phyloP scores from a whole-genome alignment of 108 stramenopile species.

The Nannochloropsis gaditana region DNA sequence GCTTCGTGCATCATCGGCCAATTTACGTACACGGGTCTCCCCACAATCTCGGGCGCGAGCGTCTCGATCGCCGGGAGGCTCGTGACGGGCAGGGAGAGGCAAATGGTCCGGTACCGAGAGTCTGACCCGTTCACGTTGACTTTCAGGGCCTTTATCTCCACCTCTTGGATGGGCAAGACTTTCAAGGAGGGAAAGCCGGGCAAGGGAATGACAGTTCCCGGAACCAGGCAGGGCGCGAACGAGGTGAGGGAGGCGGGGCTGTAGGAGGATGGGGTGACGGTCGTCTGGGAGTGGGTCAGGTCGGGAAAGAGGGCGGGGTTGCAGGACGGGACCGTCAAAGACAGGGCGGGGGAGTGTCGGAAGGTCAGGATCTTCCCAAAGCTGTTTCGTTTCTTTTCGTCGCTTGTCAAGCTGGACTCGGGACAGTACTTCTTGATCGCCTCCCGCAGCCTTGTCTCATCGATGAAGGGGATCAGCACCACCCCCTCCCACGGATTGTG shows the following conservation, averaged over 20 bases:
- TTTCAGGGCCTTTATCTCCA: conserved; percentile 61
- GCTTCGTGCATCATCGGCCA: conserved; percentile 99
- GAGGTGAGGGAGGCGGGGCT: conserved; percentile 21
- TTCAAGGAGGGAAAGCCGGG: conserved; percentile 86
- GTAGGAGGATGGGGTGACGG: conserved; percentile 34
- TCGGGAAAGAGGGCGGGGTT: background rate
- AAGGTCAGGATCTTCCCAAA: background rate
- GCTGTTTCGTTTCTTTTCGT: conserved; percentile 58
- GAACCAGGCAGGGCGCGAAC: conserved; percentile 50
- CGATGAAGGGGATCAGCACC: conserved; percentile 46
- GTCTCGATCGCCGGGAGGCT: conserved; percentile 20
- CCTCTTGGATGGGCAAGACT: conserved; percentile 68
- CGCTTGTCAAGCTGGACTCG: conserved; percentile 60
- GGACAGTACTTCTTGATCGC: conserved; percentile 65
- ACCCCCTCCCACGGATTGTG: conserved; percentile 57
- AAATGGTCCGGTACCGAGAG: conserved; percentile 76
- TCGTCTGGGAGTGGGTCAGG: background rate
- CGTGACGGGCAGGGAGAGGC: conserved; percentile 60
- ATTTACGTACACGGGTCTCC: conserved; percentile 78
- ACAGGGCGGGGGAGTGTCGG: conserved; percentile 10
- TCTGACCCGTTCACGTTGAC: conserved; percentile 77
- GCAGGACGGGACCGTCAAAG: background rate
- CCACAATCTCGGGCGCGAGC: conserved; percentile 68
- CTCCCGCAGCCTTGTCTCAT: conserved; percentile 27
- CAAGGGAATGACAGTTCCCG: conserved; percentile 73